Evolutionary conservation across 495 filamentous ascomycete species (phyloP).

Genomic region (Aeminium ludgeri): DNA sequence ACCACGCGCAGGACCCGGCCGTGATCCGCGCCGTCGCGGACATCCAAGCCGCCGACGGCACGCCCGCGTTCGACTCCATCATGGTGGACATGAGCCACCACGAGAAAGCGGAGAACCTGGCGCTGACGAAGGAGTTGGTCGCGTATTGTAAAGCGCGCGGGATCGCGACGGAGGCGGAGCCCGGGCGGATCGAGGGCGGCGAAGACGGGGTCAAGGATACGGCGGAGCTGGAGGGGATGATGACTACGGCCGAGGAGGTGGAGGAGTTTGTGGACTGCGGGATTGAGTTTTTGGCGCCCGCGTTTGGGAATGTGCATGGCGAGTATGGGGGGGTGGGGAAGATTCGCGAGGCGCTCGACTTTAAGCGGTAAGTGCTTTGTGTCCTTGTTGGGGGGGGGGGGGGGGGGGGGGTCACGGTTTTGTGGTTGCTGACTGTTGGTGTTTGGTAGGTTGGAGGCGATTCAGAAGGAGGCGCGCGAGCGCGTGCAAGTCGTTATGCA

Average conservation of each 20-base stretch:
- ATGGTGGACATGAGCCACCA: conserved; percentile 39
- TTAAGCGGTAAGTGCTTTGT: conserved; percentile 27
- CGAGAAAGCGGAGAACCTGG: conserved; percentile 65
- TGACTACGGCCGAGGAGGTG: conserved; percentile 67
- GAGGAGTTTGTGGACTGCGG: conserved; percentile 61
- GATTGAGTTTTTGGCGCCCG: conserved; percentile 69
- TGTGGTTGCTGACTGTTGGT: background rate
- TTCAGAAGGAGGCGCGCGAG: conserved; percentile 44
- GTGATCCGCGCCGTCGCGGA: conserved; percentile 12
- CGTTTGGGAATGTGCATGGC: conserved; percentile 77
- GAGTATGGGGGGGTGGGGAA: conserved; percentile 55
- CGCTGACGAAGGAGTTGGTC: conserved; percentile 51
- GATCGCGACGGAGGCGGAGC: conserved; percentile 67
- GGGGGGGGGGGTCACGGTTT: conserved; percentile 33
- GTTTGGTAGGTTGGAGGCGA: conserved; percentile 33
- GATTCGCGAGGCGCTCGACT: conserved; percentile 44
- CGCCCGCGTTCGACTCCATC: conserved; percentile 19
- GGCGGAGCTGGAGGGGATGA: conserved; percentile 49
- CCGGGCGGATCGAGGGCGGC: conserved; percentile 66
- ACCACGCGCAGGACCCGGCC: conserved; percentile 22
- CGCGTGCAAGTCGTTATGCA: conserved; percentile 56
- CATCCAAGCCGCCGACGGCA: conserved; percentile 15
- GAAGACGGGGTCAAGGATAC: conserved; percentile 73
- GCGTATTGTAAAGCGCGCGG: conserved; percentile 55
- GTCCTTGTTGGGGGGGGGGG: no score